A percentile compares a stretch with the other conserved stretches of the same genome.
Conservation (phyloP, 208 protist species). For the Trypanosoma boissoni region DNA sequence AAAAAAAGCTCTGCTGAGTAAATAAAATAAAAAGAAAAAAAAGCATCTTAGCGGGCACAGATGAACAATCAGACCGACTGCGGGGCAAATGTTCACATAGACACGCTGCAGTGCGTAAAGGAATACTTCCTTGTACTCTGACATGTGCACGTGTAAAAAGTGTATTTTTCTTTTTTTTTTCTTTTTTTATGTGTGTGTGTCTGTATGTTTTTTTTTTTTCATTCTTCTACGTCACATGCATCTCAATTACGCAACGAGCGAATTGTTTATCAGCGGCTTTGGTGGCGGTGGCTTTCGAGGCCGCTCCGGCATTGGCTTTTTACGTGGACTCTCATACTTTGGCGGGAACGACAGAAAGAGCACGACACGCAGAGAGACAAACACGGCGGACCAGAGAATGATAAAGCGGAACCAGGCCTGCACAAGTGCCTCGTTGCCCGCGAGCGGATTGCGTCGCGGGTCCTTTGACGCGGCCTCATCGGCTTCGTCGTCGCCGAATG, state of each 20-base stretch:
- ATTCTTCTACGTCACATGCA: too few relatives aligned
- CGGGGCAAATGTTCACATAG: too few relatives aligned
- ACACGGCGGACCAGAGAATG: conserved; percentile 78
- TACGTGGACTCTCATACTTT: conserved; percentile 59
- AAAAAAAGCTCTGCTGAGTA: too few relatives aligned
- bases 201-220: background rate
- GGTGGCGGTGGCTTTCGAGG: conserved; percentile 72
- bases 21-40: too few relatives aligned
- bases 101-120: too few relatives aligned
- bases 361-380: conserved; percentile 53
- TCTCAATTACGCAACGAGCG: conserved; percentile 34
- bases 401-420: conserved; percentile 89
- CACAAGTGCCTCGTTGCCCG: conserved; percentile 73
- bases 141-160: too few relatives aligned
- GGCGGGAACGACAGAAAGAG: conserved; percentile 85
- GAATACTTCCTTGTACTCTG: background rate
- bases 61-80: too few relatives aligned
- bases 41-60: too few relatives aligned
- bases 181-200: background rate
- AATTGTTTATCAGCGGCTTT: conserved; percentile 56
- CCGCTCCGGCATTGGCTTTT: conserved; percentile 26
- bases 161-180: background rate
- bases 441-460: conserved; percentile 75
- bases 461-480: conserved; percentile 39
- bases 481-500: conserved; percentile 81